Evolutionary conservation across 495 filamentous ascomycete genomes (phyloP).

Genomic region (Xylaria longipes): DNA sequence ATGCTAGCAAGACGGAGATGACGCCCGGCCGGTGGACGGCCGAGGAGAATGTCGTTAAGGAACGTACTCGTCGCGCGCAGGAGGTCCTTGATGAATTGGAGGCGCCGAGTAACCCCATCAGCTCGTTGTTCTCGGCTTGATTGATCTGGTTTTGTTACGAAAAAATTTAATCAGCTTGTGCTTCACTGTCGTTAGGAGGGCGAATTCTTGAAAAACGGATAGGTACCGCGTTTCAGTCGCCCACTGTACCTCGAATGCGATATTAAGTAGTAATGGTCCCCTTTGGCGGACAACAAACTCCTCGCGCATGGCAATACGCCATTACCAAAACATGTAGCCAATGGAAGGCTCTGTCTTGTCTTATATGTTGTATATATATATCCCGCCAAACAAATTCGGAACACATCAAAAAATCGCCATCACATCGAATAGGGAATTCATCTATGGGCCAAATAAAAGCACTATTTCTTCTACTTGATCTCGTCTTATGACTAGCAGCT

Average conservation of each 20-base stretch:
- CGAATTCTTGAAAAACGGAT: not conserved
- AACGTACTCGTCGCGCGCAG: constrained; percentile 51
- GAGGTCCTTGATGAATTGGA: constrained; percentile 56
- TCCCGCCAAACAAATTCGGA: not conserved
- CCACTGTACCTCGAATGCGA: not conserved
- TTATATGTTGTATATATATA: constrained; percentile 2
- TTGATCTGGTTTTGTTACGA: constrained; percentile 19
- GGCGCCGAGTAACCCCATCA: constrained; percentile 41
- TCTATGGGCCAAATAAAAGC: not conserved
- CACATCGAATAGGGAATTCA: not conserved
- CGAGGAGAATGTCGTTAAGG: constrained; percentile 59
- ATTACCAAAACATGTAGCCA: not conserved
- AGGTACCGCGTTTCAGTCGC: not conserved
- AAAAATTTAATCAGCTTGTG: not conserved
- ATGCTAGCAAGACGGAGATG: constrained; percentile 34
- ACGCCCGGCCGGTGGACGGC: constrained; percentile 52
- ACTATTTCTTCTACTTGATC: not conserved
- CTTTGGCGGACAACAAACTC: not conserved
- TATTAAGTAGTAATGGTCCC: not conserved
- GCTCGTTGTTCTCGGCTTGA: constrained; percentile 49
- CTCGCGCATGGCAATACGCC: not conserved
- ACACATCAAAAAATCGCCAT: not conserved
- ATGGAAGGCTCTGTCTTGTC: not conserved
- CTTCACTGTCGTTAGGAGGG: not conserved
- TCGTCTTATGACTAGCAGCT: not conserved